These are phyloP conservation scores for Ophiorrhiza pumila DNA, from an alignment of 257 asterid species.

Conservation along the genomic window DNA sequence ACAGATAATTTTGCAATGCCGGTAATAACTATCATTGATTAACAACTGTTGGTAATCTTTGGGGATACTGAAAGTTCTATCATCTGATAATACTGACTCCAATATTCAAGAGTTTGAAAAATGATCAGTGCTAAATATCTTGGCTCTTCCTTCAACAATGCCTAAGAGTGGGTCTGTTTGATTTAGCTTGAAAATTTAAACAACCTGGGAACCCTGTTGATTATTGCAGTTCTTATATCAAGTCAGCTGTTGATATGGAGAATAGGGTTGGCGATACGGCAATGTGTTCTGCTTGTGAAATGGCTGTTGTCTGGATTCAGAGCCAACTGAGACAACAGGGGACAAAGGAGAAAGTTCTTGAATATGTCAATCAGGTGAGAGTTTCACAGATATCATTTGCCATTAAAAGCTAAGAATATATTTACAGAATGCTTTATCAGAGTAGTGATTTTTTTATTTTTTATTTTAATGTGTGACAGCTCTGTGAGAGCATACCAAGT, in stretches of 20 bases:
- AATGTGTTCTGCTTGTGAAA: conserved; percentile 73
- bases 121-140: background rate
- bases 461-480: conserved; percentile 38
- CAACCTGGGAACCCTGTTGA: background rate
- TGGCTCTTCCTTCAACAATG: background rate
- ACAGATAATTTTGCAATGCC: background rate
- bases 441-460: conserved; percentile 5
- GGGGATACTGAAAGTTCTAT: background rate
- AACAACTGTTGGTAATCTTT: background rate
- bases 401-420: background rate
- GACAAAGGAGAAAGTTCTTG: conserved; percentile 66
- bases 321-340: conserved; percentile 60
- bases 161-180: background rate
- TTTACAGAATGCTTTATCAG: conserved; percentile 1
- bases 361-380: conserved; percentile 77
- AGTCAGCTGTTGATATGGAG: conserved; percentile 61
- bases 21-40: background rate
- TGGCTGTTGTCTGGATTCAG: conserved; percentile 95
- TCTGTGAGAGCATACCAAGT: conserved; percentile 81
- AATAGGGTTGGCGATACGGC: conserved; percentile 37
- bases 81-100: no score
- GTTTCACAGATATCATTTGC: conserved; percentile 8
- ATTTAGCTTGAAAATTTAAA: background rate
- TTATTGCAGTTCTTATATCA: conserved; percentile 67
- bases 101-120: no score